Conservation (phyloP, 2,329 filamentous ascomycete genomes). For the Diplodia mutila region DNA sequence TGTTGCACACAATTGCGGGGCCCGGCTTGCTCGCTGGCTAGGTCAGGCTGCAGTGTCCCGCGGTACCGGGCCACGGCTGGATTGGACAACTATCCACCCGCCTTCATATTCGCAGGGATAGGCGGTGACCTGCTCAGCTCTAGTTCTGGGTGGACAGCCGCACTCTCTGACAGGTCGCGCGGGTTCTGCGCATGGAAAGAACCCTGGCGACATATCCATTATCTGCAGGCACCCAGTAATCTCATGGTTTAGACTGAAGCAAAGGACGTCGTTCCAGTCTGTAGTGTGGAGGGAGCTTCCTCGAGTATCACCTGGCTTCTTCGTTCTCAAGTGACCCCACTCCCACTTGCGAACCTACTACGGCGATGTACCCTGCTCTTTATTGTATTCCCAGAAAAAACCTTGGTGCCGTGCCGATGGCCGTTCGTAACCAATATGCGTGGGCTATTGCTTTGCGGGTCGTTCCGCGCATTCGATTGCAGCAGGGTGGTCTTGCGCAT, state of each 20-base stretch:
- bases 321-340: constrained; percentile 4
- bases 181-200: not conserved
- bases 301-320: not conserved
- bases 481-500: constrained; percentile 5
- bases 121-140: not conserved
- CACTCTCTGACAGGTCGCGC: constrained; percentile 19
- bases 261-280: not conserved
- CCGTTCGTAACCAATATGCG: constrained; percentile 15
- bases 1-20: not conserved
- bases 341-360: not conserved
- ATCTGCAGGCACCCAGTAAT: not conserved
- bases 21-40: constrained; percentile 1
- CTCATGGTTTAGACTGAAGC: not conserved
- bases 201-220: not conserved
- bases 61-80: not conserved
- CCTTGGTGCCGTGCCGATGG: not conserved
- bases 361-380: not conserved
- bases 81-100: not conserved
- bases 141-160: not conserved
- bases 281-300: not conserved
- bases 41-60: constrained; percentile 7
- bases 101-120: not conserved
- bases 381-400: not conserved
- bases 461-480: constrained; percentile 22
- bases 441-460: not conserved